Evolutionary conservation across 2,329 filamentous ascomycete species (phyloP).

Genomic region (Pseudogymnoascus pannorum): DNA sequence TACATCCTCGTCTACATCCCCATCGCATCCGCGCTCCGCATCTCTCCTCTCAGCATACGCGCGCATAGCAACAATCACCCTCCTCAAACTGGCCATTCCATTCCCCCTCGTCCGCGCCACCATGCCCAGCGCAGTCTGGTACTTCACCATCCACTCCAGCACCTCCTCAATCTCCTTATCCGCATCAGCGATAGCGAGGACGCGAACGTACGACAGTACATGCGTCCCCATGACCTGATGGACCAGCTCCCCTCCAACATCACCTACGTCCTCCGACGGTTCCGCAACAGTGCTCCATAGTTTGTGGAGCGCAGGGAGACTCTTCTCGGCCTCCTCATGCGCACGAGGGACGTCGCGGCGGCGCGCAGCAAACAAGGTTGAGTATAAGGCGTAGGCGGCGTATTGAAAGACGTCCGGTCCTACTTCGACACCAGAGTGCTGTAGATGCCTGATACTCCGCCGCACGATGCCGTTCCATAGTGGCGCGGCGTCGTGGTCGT

Average conservation of each 20-base stretch:
- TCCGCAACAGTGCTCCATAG: neutral
- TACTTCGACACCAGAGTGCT: conserved; percentile 22
- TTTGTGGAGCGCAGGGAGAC: neutral
- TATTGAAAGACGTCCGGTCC: conserved; percentile 23
- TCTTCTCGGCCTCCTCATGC: neutral
- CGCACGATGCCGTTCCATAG: conserved; percentile 17
- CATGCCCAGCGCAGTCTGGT: conserved; percentile 33
- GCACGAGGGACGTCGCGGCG: neutral
- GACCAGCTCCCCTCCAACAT: conserved; percentile 27
- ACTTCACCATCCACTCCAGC: conserved; percentile 49
- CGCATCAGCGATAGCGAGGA: conserved; percentile 55
- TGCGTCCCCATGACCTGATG: conserved; percentile 39
- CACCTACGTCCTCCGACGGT: neutral
- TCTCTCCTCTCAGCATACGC: conserved; percentile 14
- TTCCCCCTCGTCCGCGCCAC: conserved; percentile 17
- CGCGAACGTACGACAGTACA: conserved; percentile 54
- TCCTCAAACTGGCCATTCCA: conserved; percentile 15
- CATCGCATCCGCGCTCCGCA: conserved; percentile 12
- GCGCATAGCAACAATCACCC: conserved; percentile 20
- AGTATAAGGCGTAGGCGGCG: conserved; percentile 23
- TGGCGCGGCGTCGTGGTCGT: neutral
- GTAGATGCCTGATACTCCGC: conserved; percentile 21
- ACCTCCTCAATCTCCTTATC: conserved; percentile 49
- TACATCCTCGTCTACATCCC: neutral
- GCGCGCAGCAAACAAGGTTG: conserved; percentile 20